phyloP scores from a whole-genome alignment of 129 eudicot genomes.

The Daucus carota region DNA sequence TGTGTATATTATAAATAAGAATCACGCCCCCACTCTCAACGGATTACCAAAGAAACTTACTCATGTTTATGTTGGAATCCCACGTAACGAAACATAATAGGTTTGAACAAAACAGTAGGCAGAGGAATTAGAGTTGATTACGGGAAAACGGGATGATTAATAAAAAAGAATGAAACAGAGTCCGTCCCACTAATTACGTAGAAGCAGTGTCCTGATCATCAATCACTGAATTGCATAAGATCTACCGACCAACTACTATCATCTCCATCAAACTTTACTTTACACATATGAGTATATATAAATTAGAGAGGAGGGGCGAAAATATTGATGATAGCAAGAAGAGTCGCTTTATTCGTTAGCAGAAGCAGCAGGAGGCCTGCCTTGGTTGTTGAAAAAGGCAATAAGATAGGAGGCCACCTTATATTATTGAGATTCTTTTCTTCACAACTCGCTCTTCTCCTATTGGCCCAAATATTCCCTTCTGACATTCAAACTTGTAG shows the following conservation, averaged over 20 bases:
- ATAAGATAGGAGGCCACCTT: slow-evolving; percentile 2
- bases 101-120: not conserved
- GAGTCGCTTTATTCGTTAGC: slow-evolving; percentile 6
- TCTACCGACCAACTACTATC: slow-evolving; percentile 13
- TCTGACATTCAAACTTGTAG: not conserved
- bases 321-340: not conserved
- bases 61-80: not conserved
- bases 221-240: slow-evolving; percentile 1
- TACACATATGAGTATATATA: not conserved
- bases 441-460: not conserved
- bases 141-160: not conserved
- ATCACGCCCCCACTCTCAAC: not conserved
- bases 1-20: not conserved
- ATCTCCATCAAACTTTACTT: not conserved
- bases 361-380: not conserved
- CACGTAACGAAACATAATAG: not conserved
- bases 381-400: slow-evolving; percentile 13
- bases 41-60: too few species aligned
- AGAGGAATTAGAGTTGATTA: not conserved
- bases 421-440: slow-evolving; percentile 10
- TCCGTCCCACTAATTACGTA: slow-evolving; percentile 7
- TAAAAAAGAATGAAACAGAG: not conserved
- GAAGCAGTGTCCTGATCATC: not conserved
- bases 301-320: not conserved
- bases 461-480: slow-evolving; percentile 12